These are phyloP conservation scores for Candida tropicalis DNA, from an alignment of 1,139 yeast genomes.

Conservation along the genomic window DNA sequence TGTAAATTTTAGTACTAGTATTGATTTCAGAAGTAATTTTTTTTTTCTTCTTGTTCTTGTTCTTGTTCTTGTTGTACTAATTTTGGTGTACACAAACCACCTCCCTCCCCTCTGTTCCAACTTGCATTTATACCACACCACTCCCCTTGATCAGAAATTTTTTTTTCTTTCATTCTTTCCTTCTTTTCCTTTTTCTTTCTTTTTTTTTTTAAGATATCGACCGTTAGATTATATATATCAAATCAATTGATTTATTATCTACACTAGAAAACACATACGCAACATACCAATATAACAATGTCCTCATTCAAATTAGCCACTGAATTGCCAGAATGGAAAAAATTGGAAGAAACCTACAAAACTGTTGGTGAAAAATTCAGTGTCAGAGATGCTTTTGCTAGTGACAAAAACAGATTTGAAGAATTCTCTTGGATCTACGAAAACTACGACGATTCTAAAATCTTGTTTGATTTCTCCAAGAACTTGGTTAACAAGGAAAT, in stretches of 20 bases:
- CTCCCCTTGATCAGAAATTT: conserved; percentile 1
- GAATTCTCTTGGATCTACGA: conserved; percentile 76
- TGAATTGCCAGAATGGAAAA: conserved; percentile 84
- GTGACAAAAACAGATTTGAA: conserved; percentile 73
- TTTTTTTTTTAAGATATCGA: conserved; percentile 7
- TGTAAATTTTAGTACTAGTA: no score
- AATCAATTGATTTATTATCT: conserved; percentile 10
- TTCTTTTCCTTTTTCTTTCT: neutral
- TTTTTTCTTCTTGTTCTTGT: neutral
- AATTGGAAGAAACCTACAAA: conserved; percentile 71
- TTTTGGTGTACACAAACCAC: neutral
- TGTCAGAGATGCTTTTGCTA: conserved; percentile 74
- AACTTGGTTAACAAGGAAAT: conserved; percentile 88
- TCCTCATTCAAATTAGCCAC: conserved; percentile 62
- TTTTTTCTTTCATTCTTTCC: neutral
- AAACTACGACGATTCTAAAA: conserved; percentile 84
- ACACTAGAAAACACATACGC: neutral
- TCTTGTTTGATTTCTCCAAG: conserved; percentile 93
- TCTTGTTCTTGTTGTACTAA: no score
- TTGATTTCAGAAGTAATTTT: no score
- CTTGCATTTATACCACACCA: conserved; percentile 1
- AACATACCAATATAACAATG: conserved; percentile 20
- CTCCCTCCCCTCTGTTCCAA: neutral
- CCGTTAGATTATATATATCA: neutral
- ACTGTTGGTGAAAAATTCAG: conserved; percentile 65